Evolutionary conservation across 1,139 yeast species (phyloP), one percentile per base, ranked within the genome.

Genomic region (Geotrichum cucujoidarum): DNA sequence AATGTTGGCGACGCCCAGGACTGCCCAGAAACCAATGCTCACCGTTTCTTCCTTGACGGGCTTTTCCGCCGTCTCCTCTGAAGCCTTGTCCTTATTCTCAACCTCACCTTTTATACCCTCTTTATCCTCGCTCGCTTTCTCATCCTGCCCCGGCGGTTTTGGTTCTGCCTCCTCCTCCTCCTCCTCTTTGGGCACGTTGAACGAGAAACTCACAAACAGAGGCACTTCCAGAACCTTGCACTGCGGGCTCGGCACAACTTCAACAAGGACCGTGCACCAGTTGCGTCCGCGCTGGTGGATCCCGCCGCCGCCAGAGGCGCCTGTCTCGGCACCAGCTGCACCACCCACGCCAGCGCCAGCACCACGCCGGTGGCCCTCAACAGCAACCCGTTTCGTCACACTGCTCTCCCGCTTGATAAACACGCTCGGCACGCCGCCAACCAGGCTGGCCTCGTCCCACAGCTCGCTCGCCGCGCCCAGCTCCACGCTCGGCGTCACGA

Each of bases 211-310:
- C 29, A 58, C 47, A 47, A 59, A 58, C 43, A 60, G 37, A 2
- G 63, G 62, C 17, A 60, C 44, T 35, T 55, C 53, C 13, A 53
- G 40, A 3, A 39, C 30, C 3, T 38, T 13, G n/a, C 20, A 25
- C 16, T 17, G 10, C 4, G 11, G 27, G 5, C 51, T 35, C 2
- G 57, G 53, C 3, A 52, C 63, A 39, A 62, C 68, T 13, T 77
- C 82, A 7, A 76, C 78, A 14, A 74, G 81, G 32, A 74, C 82
- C 16, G 78, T 78, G 57, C 84, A 83, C 1, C 65, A 85, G 33
- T 63, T 80, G 32, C 64, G 80, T 43, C 83, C 80, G 54, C 79
- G 79, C 57, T 78, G 53, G 22, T 43, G 40, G 7, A 46, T 38
- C 13, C 44, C 44, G 5, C 25, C 38, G 4, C 42, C 38, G n/a